A percentile compares a stretch with the other conserved stretches of the same genome.
Evolutionary conservation across 208 protist species (phyloP).

Genomic region (Wallacemonas sp.): DNA sequence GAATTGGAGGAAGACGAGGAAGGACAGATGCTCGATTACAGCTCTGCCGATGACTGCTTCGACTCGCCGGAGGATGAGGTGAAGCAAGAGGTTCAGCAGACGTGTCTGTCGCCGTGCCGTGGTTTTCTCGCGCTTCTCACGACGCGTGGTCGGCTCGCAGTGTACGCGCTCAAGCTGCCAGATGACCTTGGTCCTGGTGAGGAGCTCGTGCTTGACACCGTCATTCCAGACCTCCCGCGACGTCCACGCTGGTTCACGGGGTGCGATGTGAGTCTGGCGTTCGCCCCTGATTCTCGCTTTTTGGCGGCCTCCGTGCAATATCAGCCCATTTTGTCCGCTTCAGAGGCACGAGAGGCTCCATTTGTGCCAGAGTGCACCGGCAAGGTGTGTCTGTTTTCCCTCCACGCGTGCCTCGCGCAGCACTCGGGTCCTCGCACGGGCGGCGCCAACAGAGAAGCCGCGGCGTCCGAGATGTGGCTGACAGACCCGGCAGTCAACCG

Average conservation of each 20-base stretch:
- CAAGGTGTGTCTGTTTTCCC: constrained; percentile 62
- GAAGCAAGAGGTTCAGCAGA: constrained; percentile 68
- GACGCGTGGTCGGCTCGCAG: constrained; percentile 57
- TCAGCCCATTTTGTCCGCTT: constrained; percentile 16
- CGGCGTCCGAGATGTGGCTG: too few species aligned
- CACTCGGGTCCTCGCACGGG: neutral
- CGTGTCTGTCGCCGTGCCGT: constrained; percentile 53
- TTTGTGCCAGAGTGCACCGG: constrained; percentile 26
- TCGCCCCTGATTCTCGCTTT: constrained; percentile 68
- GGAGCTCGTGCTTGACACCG: constrained; percentile 43
- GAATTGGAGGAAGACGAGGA: constrained; percentile 28
- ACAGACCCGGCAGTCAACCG: neutral
- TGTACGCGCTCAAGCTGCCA: constrained; percentile 44
- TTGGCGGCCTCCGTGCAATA: constrained; percentile 66
- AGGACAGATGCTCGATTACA: constrained; percentile 27
- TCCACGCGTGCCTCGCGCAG: constrained; percentile 26
- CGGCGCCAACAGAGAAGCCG: too few species aligned
- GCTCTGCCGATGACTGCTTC: constrained; percentile 47
- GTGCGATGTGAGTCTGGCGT: constrained; percentile 38
- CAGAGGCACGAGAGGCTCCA: neutral
- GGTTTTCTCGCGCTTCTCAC: constrained; percentile 68
- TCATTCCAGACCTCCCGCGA: constrained; percentile 24
- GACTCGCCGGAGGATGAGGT: constrained; percentile 44
- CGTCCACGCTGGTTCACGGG: constrained; percentile 69
- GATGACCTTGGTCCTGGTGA: constrained; percentile 21